phyloP scores from a whole-genome alignment of 257 asterid species.

The Coffea eugenioides region DNA sequence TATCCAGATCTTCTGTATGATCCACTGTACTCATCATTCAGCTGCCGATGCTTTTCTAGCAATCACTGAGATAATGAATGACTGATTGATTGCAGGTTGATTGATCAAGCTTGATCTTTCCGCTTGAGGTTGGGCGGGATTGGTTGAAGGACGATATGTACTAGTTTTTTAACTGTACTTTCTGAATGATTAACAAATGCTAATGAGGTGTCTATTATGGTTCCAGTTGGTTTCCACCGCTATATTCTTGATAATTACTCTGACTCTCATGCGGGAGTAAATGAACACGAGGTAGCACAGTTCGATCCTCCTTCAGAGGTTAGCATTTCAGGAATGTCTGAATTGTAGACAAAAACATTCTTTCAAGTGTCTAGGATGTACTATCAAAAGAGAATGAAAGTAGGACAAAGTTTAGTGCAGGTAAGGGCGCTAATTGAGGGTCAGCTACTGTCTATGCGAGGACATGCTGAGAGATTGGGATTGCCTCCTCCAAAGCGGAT shows the following conservation, averaged over 20 bases:
- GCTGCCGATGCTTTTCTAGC: no score
- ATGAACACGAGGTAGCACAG: slow-evolving; percentile 53
- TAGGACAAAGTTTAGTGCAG: slow-evolving; percentile 28
- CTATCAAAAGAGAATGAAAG: no score
- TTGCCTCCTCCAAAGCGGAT: slow-evolving; percentile 95
- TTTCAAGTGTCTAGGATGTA: not conserved
- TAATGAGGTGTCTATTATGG: not conserved
- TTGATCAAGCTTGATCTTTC: no score
- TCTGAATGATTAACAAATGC: not conserved
- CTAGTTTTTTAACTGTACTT: not conserved
- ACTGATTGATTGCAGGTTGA: no score
- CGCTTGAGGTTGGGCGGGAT: not conserved
- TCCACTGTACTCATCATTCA: no score
- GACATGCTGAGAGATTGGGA: slow-evolving; percentile 87
- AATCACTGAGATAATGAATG: no score
- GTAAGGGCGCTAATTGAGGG: slow-evolving; percentile 90
- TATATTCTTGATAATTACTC: slow-evolving; percentile 57
- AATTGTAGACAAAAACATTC: not conserved
- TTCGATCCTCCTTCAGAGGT: slow-evolving; percentile 88
- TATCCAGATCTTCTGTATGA: no score
- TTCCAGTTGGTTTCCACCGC: slow-evolving; percentile 78
- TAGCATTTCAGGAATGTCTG: slow-evolving; percentile 9
- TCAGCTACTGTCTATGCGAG: slow-evolving; percentile 83
- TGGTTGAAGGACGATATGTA: not conserved
- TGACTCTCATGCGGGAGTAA: slow-evolving; percentile 49